These are phyloP conservation scores for Ganoderma sinense DNA, from an alignment of 1,284 basidiomycete species.

Conservation along the genomic window DNA sequence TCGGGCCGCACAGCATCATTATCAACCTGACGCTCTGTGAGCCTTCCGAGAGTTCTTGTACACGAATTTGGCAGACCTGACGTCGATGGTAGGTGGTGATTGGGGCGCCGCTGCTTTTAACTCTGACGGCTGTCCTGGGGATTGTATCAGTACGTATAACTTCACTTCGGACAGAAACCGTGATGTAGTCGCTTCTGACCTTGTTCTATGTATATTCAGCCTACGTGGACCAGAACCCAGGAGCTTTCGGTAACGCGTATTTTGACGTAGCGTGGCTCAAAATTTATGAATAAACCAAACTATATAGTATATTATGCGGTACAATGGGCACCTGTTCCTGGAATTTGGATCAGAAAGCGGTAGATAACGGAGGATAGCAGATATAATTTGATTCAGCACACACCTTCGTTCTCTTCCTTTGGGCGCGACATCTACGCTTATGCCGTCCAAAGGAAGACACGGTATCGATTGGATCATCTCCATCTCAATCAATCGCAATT, in stretches of 20 bases:
- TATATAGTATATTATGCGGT: neutral
- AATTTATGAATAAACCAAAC: conserved; percentile 44
- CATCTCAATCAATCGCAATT: too few relatives aligned
- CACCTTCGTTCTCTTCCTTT: too few relatives aligned
- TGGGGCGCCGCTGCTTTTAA: conserved; percentile 59
- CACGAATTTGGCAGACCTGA: too few relatives aligned
- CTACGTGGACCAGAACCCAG: conserved; percentile 69
- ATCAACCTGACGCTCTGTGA: conserved; percentile 53
- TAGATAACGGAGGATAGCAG: too few relatives aligned
- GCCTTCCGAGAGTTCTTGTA: too few relatives aligned
- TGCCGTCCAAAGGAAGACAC: too few relatives aligned
- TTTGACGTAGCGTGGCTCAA: conserved; percentile 66
- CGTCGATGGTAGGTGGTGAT: conserved; percentile 46
- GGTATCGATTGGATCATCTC: too few relatives aligned
- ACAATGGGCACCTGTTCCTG: too few relatives aligned
- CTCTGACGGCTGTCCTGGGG: conserved; percentile 52
- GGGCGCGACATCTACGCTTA: too few relatives aligned
- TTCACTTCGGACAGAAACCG: too few relatives aligned
- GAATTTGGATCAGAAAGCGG: too few relatives aligned
- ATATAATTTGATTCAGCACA: too few relatives aligned
- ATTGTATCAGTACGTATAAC: conserved; percentile 49
- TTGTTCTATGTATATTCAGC: conserved; percentile 41
- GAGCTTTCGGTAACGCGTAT: conserved; percentile 70
- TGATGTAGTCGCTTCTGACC: neutral
- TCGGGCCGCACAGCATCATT: conserved; percentile 62